phyloP scores from a whole-genome alignment of 2,329 filamentous ascomycete species.

The Blastomyces parvus region DNA sequence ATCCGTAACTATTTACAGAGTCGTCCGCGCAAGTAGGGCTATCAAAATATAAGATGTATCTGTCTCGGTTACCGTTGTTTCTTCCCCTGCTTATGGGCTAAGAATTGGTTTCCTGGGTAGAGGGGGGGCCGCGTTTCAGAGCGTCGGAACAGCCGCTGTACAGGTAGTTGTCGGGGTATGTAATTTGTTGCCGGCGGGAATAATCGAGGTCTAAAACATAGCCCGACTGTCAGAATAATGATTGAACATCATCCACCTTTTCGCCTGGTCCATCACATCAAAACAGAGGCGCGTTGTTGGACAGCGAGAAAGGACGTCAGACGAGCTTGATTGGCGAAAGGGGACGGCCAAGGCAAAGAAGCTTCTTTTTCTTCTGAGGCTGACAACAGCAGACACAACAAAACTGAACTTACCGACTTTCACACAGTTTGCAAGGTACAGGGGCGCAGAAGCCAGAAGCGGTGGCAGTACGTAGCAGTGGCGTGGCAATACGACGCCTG shows the following conservation, averaged over 20 bases:
- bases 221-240: neutral
- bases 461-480: neutral
- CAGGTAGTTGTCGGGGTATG: too few relatives aligned
- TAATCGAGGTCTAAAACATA: neutral
- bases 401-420: too few relatives aligned
- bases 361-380: neutral
- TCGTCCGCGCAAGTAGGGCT: too few relatives aligned
- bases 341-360: neutral
- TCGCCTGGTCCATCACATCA: neutral
- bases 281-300: neutral
- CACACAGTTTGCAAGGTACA: too few relatives aligned
- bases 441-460: too few relatives aligned
- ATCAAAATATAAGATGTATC: too few relatives aligned
- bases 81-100: too few relatives aligned
- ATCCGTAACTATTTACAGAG: too few relatives aligned
- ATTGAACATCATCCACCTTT: neutral
- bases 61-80: too few relatives aligned
- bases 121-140: constrained; percentile 1
- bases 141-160: neutral
- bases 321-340: neutral
- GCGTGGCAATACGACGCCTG: neutral
- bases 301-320: neutral
- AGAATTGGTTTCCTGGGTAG: too few relatives aligned
- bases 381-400: too few relatives aligned
- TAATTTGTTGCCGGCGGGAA: too few relatives aligned